Evolutionary conservation across 176 grass and related monocot species (phyloP).

Genomic region (Lolium rigidum): DNA sequence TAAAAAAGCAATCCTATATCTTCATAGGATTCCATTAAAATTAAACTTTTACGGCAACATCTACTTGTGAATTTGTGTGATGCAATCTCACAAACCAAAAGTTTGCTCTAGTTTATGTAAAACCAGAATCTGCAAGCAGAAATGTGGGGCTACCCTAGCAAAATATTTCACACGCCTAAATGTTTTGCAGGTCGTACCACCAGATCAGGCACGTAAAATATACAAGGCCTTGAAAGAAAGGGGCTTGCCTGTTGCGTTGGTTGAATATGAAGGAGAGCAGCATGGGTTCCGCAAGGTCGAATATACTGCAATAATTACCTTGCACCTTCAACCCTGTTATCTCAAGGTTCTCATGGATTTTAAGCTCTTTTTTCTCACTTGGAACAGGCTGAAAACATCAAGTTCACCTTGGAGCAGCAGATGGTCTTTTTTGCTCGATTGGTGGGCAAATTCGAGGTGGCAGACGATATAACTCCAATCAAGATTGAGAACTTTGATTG

Average conservation of each 20-base stretch:
- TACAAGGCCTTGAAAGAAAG: conserved; percentile 85
- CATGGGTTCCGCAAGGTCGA: conserved; percentile 88
- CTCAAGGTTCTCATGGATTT: conserved; percentile 21
- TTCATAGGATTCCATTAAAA: neutral
- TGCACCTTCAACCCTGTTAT: neutral
- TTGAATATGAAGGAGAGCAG: conserved; percentile 97
- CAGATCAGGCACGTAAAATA: conserved; percentile 80
- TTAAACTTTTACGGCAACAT: conserved; percentile 2
- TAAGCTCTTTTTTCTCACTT: neutral
- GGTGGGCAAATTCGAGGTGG: conserved; percentile 81
- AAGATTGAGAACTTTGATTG: conserved; percentile 94
- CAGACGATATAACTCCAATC: conserved; percentile 78
- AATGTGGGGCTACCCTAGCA: too few relatives aligned
- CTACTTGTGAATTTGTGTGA: neutral
- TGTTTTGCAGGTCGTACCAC: conserved; percentile 73
- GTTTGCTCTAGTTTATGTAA: neutral
- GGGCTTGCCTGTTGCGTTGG: conserved; percentile 88
- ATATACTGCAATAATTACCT: neutral
- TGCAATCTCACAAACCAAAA: neutral
- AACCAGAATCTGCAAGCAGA: neutral
- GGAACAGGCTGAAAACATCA: conserved; percentile 89
- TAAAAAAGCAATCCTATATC: neutral
- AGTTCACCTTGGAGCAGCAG: conserved; percentile 91
- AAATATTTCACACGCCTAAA: neutral
- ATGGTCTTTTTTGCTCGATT: conserved; percentile 85